Base-by-base conservation (phyloP, 2,329 filamentous ascomycete genomes). In the Pseudonectria buxi region DNA sequence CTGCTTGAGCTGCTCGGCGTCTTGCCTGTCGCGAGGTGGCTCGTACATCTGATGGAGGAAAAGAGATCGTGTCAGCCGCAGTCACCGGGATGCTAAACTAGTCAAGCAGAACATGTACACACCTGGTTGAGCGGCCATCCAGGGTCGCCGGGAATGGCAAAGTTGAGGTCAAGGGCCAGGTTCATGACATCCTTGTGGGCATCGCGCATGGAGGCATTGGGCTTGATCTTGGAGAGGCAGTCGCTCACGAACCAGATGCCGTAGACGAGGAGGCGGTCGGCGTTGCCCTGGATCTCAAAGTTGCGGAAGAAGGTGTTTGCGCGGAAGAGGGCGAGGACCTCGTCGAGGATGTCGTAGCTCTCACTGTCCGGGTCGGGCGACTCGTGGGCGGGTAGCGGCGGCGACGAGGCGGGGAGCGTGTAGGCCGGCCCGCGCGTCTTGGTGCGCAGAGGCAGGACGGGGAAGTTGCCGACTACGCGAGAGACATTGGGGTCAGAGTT, bases 241-340 rank as follows among this genome's bases (percentile, higher is more conserved):
- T 96, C 89, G 65, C 83, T 90, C 55, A 96, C 76, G 65, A 90
- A 96, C 58, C 94, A 75, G 61, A 95, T 98, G 44, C 90, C 90
- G 68, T 98, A 98, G 56, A 96, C 89, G 49, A 98, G 74, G 56
- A 96, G 79, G 27, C 92, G 78, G 66, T 98, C 92, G 39, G 92
- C 90, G 16, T 87, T 85, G 11, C 92, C 92, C 67, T 95, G 90
- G 69, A 96, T 94, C 72, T 96, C 92, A 56, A 98, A 98, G 74
- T 96, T 98, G 56, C 92, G 85, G 75, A 96, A 98, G 66, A 98
- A 90, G 41, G 90, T 95, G 71, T 98, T 96, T 54, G 92, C 90
- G 47, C 92, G 86, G 75, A 96, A 98, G 32, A 96, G 77, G 10
- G 82, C 76, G 36, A 98, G 76, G 33, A 94, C 81, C 71, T 98